Base-by-base conservation (phyloP, 1,284 basidiomycete species). In the Vanrija humicola region DNA sequence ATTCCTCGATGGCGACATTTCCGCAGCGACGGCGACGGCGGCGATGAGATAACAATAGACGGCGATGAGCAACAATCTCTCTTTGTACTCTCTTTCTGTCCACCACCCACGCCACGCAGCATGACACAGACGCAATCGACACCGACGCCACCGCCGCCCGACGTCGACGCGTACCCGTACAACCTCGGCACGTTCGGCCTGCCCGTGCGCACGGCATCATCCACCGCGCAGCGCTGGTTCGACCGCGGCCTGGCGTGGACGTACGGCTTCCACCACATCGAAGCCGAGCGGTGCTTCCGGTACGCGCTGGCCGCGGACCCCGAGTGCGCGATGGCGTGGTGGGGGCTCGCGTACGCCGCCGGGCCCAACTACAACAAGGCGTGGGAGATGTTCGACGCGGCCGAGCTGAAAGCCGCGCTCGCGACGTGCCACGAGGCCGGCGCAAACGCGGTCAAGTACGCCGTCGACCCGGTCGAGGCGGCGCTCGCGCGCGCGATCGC, bases 281-380 rank as follows among this genome's bases (percentile, higher is more conserved):
- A 72, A 42, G 64, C 72, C 1, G 63, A 54, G 7, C 44, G 56
- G 10, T 75, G 73, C 48, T 72, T 72, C 53, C 38, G 57, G 21
- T 63, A 69, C 43, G 66, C 65, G 10, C 44, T 68, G 6, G 39
- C 50, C 6, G 56, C 56, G 29, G 73, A 75, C 54, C 60, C 61
- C 3, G 6, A 44, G 3, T 66, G 63, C 26, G 63, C 63, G 9
- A 68, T 72, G 63, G 68, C 64, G 6, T 64, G 68, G 43, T 75
- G 73, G 73, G 73, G 69, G 3, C 45, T 72, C 16, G 69, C 69
- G 3, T 73, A 72, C 43, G 62, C 69, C 16, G 48, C 58, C 0
- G 72, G 72, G 16, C 67, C 70, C 1, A 73, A 75, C 45, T 75
- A 75, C 63, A 73, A 73, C 64, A 70, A 72, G 58, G 46, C 61